Conservation (phyloP, 768 basidiomycete species). For the Trichaptum fuscoviolaceum region DNA sequence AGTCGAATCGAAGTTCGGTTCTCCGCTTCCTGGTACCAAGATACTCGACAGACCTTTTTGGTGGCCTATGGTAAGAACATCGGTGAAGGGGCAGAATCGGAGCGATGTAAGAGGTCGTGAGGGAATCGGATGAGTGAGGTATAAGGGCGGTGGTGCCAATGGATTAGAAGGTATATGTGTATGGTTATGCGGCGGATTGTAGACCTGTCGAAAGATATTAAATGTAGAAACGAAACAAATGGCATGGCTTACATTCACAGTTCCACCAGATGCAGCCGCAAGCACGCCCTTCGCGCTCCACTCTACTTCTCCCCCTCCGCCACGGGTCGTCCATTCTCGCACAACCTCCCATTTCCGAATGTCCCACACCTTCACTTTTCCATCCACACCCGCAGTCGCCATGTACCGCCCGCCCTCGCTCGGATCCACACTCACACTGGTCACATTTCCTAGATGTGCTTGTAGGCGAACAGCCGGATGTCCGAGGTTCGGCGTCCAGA, state of each 20-base stretch:
- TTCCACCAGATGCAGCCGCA: constrained; percentile 77
- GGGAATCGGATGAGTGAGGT: constrained; percentile 83
- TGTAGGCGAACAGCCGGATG: constrained; percentile 89
- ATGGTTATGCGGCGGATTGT: constrained; percentile 63
- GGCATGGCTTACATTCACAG: constrained; percentile 60
- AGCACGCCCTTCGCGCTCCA: constrained; percentile 87
- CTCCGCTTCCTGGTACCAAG: constrained; percentile 87
- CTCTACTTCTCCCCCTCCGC: constrained; percentile 61
- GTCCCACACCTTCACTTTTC: constrained; percentile 94
- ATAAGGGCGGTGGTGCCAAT: constrained; percentile 66
- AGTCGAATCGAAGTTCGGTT: constrained; percentile 88
- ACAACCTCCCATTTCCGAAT: constrained; percentile 92
- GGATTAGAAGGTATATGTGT: constrained; percentile 34
- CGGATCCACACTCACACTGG: constrained; percentile 76
- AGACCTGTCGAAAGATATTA: constrained; percentile 47
- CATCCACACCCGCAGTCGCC: constrained; percentile 85
- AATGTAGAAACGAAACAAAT: neutral
- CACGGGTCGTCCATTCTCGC: constrained; percentile 69
- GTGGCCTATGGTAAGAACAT: constrained; percentile 79
- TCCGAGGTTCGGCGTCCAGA: constrained; percentile 94
- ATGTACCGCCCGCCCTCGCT: constrained; percentile 85
- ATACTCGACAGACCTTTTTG: constrained; percentile 74
- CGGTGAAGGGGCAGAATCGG: constrained; percentile 87
- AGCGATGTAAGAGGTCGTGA: constrained; percentile 69
- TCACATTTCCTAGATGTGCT: constrained; percentile 85